Evolutionary conservation across 2,329 filamentous ascomycete species (phyloP).

Genomic region (Epichloe coenophiala): DNA sequence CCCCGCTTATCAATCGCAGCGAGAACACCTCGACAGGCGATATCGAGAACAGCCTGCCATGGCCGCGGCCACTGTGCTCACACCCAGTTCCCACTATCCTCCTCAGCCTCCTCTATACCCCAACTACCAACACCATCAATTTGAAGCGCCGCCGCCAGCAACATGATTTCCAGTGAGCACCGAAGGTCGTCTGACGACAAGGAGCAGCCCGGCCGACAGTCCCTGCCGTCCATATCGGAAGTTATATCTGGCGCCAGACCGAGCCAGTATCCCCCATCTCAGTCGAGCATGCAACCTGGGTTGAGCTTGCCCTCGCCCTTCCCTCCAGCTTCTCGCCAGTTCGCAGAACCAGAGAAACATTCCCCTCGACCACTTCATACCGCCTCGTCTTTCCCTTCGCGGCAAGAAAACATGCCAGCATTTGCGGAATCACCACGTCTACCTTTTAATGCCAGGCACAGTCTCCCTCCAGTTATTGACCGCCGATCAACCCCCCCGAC

Average conservation of each 20-base stretch:
- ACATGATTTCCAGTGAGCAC: slow-evolving; percentile 55
- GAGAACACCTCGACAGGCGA: slow-evolving; percentile 17
- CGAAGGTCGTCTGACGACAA: slow-evolving; percentile 51
- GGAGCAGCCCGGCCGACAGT: slow-evolving; percentile 46
- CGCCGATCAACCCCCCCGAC: slow-evolving; percentile 28
- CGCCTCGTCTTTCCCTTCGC: slow-evolving; percentile 22
- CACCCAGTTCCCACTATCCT: slow-evolving; percentile 20
- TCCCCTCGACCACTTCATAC: slow-evolving; percentile 31
- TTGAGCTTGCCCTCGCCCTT: slow-evolving; percentile 30
- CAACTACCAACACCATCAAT: slow-evolving; percentile 14
- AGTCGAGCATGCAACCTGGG: slow-evolving; percentile 19
- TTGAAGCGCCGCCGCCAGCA: slow-evolving; percentile 14
- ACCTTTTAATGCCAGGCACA: slow-evolving; percentile 22
- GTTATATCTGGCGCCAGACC: slow-evolving; percentile 47
- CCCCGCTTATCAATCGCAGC: slow-evolving; percentile 10
- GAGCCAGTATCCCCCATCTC: slow-evolving; percentile 35
- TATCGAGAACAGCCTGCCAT: slow-evolving; percentile 22
- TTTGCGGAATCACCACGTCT: slow-evolving; percentile 29
- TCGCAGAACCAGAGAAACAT: slow-evolving; percentile 27
- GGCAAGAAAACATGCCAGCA: slow-evolving; percentile 27
- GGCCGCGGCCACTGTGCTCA: slow-evolving; percentile 25
- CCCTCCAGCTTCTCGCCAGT: slow-evolving; percentile 31
- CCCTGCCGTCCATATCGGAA: slow-evolving; percentile 58
- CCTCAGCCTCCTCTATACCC: slow-evolving; percentile 16
- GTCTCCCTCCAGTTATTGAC: slow-evolving; percentile 28